Percentiles rank a stretch among this genome's conserved stretches.
These are phyloP conservation scores for Paracoccidioides brasiliensis DNA, from an alignment of 2,329 filamentous ascomycete species.

Conservation along the genomic window DNA sequence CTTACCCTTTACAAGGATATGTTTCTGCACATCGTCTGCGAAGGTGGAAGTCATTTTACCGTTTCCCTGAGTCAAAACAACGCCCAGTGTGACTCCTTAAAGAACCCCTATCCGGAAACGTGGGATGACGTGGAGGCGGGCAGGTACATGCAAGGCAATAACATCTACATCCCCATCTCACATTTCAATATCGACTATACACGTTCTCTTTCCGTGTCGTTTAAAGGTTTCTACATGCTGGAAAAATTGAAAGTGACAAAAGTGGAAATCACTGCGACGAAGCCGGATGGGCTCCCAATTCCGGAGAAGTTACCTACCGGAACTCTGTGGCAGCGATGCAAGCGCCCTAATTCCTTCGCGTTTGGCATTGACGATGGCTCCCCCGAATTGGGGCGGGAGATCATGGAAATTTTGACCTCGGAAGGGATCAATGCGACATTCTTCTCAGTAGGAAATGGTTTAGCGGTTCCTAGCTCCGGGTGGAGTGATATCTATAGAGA, in stretches of 20 bases:
- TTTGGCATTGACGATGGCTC: slow-evolving; percentile 60
- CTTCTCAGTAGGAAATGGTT: slow-evolving; percentile 54
- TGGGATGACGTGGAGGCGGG: slow-evolving; percentile 54
- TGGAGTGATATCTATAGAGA: slow-evolving; percentile 51
- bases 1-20: slow-evolving; percentile 41
- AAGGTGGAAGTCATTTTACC: slow-evolving; percentile 49
- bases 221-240: slow-evolving; percentile 50
- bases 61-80: slow-evolving; percentile 57
- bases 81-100: slow-evolving; percentile 40
- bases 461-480: slow-evolving; percentile 47
- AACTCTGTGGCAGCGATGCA: slow-evolving; percentile 49
- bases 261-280: slow-evolving; percentile 46
- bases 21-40: slow-evolving; percentile 53
- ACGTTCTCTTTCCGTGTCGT: slow-evolving; percentile 44
- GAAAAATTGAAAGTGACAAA: slow-evolving; percentile 40
- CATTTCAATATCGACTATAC: slow-evolving; percentile 52
- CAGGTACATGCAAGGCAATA: slow-evolving; percentile 41
- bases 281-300: slow-evolving; percentile 40
- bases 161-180: slow-evolving; percentile 54
- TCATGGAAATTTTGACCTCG: slow-evolving; percentile 48
- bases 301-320: slow-evolving; percentile 50
- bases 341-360: slow-evolving; percentile 55
- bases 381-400: slow-evolving; percentile 45
- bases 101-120: slow-evolving; percentile 51
- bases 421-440: slow-evolving; percentile 55